Percentiles rank a stretch among this genome's conserved stretches.
Evolutionary conservation across 257 asterid genomes (phyloP).

Genomic region (Phtheirospermum japonicum): DNA sequence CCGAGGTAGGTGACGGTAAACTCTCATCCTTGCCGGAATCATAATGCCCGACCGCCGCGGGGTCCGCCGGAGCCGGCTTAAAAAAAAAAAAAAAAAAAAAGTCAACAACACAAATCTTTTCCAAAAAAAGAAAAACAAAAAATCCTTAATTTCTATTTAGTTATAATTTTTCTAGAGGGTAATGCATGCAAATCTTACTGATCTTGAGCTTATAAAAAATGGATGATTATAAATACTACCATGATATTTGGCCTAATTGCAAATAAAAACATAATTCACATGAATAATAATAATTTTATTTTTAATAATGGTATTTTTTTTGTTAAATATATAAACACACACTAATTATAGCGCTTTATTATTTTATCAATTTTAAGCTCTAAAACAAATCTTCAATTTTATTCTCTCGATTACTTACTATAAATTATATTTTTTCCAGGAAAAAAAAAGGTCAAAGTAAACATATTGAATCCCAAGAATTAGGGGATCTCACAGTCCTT

Average conservation of each 20-base stretch:
- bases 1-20: slow-evolving; percentile 55
- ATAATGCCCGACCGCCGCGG: slow-evolving; percentile 15
- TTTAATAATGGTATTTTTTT: too few species aligned
- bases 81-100: too few species aligned
- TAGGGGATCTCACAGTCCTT: slow-evolving; percentile 1
- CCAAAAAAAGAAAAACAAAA: neutral
- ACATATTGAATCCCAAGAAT: neutral
- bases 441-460: neutral
- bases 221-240: neutral
- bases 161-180: too few species aligned
- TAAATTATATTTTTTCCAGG: neutral
- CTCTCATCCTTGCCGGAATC: slow-evolving; percentile 35
- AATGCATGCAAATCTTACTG: neutral
- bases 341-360: too few species aligned
- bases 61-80: neutral
- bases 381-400: neutral
- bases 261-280: too few species aligned
- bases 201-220: neutral
- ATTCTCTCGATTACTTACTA: neutral
- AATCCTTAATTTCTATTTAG: neutral
- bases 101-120: neutral
- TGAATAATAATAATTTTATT: too few species aligned
- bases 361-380: too few species aligned
- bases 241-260: too few species aligned
- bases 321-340: too few species aligned